A percentile compares a stretch with the other conserved stretches of the same genome.
Evolutionary conservation across 495 filamentous ascomycete genomes (phyloP).

Genomic region (Talaromyces borbonicus): DNA sequence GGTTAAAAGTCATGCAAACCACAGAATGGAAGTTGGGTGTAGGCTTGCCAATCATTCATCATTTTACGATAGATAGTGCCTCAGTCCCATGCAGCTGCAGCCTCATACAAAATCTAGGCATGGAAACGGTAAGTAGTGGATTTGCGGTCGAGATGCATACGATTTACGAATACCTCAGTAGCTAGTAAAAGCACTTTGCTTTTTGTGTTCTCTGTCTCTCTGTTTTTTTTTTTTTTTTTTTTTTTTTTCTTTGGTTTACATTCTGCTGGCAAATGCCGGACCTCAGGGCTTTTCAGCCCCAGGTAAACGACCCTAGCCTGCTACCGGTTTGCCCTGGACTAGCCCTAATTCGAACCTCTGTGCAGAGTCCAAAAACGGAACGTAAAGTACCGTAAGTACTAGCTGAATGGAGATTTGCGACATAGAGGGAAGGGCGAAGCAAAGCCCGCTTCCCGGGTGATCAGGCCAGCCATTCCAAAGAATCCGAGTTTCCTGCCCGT

Average conservation of each 20-base stretch:
- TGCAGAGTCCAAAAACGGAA: neutral
- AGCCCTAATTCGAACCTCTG: neutral
- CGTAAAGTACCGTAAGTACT: neutral
- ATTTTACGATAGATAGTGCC: neutral
- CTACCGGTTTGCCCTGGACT: neutral
- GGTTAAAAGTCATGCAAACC: neutral
- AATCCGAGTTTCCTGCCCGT: too few species aligned
- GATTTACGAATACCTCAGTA: too few species aligned
- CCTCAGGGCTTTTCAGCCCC: neutral
- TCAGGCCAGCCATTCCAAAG: too few species aligned
- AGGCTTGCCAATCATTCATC: neutral
- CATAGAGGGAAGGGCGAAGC: too few species aligned
- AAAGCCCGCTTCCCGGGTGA: too few species aligned
- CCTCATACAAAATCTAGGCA: neutral
- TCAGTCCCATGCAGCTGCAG: constrained; percentile 1
- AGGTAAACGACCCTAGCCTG: neutral
- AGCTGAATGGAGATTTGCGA: too few species aligned
- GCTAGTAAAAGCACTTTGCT: too few species aligned
- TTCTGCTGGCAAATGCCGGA: neutral
- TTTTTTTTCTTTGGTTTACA: neutral
- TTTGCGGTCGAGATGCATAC: too few species aligned
- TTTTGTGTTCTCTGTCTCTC: neutral
- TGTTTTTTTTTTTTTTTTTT: neutral
- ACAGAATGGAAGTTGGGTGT: neutral
- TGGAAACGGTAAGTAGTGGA: neutral